Base-by-base conservation (phyloP, 1,284 basidiomycete genomes). In the Austroboletus niveus region DNA sequence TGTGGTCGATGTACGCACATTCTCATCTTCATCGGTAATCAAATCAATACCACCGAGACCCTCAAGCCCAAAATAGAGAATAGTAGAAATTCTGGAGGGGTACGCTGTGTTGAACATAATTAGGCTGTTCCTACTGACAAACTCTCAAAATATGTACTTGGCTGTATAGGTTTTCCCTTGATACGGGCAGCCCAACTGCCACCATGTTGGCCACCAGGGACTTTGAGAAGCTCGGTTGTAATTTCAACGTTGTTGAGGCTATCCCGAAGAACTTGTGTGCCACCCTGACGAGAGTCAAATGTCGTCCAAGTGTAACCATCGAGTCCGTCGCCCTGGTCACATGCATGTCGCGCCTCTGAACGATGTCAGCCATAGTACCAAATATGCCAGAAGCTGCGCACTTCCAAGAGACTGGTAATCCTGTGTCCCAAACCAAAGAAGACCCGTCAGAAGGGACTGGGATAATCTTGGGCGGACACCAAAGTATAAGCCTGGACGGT, bases 401-500 rank as follows among this genome's bases (percentile, higher is more conserved):
- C 88, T 78, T 52, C 72, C 69, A 52, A 90, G 75, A 29, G 87
- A 85, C 63, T 84, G 75, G 65, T 82, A 94, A 69, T 94, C 81
- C 43, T 90, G 84, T 5, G 88, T 85, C 24, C 92, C 89, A 69
- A 90, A 91, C 94, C 94, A 98, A 69, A 95, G 82, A 39, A 98
- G 79, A 35, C 94, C 95, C 4, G 89, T 91, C 84, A 95, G 82
- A 29, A 97, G 78, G 12, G 92, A 93, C 60, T 92, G 82, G 1
- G 94, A 91, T 53, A 92, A 72, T 42, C 86, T 81, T 20, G 94
- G 90, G 42, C 92, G 77, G 48, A 98, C 73, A 30, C 94, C 94
- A 71, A 98, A 96, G 74, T 97, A 98, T 30, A 97, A 78, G 63
- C 93, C 92, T 1, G 94, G 92, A 38, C 94, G 78, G 68, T 95